These are phyloP conservation scores for Heliamphora pulchella DNA, from an alignment of 179 eudicot genomes.

Conservation along the genomic window DNA sequence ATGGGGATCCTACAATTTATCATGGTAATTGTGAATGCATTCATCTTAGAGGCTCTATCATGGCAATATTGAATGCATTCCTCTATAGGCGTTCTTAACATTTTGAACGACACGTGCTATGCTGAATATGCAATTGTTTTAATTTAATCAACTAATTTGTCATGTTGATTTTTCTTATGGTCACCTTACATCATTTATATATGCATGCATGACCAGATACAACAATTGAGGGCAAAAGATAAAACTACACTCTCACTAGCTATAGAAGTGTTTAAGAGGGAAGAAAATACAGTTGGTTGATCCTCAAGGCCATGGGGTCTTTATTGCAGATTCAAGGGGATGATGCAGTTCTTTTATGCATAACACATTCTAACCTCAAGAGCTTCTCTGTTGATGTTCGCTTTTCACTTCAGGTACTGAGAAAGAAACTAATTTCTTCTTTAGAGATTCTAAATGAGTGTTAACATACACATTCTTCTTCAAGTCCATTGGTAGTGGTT, in stretches of 20 bases:
- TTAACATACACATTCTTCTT: constrained; percentile 2
- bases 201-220: neutral
- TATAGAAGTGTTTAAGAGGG: neutral
- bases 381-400: constrained; percentile 68
- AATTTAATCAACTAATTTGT: neutral
- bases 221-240: neutral
- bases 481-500: neutral
- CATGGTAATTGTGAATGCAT: too few relatives aligned
- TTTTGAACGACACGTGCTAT: neutral
- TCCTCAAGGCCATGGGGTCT: constrained; percentile 36
- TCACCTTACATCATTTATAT: neutral
- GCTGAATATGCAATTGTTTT: neutral
- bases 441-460: neutral
- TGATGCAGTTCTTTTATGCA: constrained; percentile 54
- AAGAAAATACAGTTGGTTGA: neutral
- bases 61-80: too few relatives aligned
- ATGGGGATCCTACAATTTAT: too few relatives aligned
- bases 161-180: neutral
- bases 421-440: neutral
- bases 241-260: neutral
- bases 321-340: constrained; percentile 60
- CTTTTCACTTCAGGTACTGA: constrained; percentile 63
- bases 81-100: neutral
- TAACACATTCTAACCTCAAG: constrained; percentile 83
- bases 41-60: too few relatives aligned